Evolutionary conservation across 257 asterid genomes (phyloP), one percentile per base, ranked within the genome.

Genomic region (Ehretia macrophylla): DNA sequence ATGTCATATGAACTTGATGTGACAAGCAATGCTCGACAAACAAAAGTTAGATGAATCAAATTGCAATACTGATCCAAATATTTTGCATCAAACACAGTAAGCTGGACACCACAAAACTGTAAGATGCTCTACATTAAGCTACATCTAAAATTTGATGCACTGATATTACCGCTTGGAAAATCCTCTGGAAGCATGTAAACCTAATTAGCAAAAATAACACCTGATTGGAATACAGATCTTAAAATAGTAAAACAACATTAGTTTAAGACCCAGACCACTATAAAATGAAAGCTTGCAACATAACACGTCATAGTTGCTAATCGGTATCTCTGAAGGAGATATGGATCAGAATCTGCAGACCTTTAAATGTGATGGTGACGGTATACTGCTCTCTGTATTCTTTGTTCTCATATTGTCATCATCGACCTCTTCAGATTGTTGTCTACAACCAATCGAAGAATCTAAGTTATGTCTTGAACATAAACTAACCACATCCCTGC

Each of bases 401-500:
- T 22, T 55, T 51, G 64, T 58, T 64, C 69, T 51, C 10, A 62
- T 70, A 14, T 64, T 68, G 27, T 46, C 60, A 65, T 45, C 53
- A 51, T 68, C 77, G 22, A 63, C 72, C 60, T 59, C 63, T 35
- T 61, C 72, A 60, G 60, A 22, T 60, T 58, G 69, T 55, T 69
- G 68, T 20, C 58, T 42, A 64, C 52, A 40, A 66, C 76, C 81
- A 46, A 68, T 61, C 59, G 83, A 58, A 19, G 82, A 67, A 68
- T 74, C 77, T 32, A 75, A 57, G 35, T 66, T 54, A 55, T 18
- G 74, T 55, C 73, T 67, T 35, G 77, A 51, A 71, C 79, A 84
- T 72, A 82, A 59, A 49, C 49, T 37, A 39, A 61, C 38, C 47
- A 82, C 79, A 67, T 86, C 90, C 32, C 56, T 14, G 68, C 97